A percentile compares a stretch with the other conserved stretches of the same genome.
These are phyloP conservation scores for Trichoderma sp. DNA, from an alignment of 2,329 filamentous ascomycete species.

Conservation along the genomic window DNA sequence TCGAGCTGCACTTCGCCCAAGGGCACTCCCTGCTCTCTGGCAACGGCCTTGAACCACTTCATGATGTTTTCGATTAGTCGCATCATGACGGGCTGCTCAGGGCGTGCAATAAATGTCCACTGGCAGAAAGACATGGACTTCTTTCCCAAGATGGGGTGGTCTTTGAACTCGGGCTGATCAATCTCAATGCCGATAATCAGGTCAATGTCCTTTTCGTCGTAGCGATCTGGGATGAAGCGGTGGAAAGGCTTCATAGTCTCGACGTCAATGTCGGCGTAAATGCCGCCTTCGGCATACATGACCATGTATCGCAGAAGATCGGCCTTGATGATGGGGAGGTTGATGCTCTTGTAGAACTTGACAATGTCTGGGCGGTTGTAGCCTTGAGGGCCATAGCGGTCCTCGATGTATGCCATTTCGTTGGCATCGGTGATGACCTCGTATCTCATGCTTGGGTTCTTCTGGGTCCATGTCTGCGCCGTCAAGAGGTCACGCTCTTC, in stretches of 20 bases:
- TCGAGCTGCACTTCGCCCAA: slow-evolving; percentile 66
- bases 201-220: slow-evolving; percentile 66
- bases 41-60: slow-evolving; percentile 64
- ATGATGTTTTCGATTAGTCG: slow-evolving; percentile 70
- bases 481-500: slow-evolving; percentile 64
- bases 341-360: slow-evolving; percentile 61
- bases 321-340: slow-evolving; percentile 66
- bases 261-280: slow-evolving; percentile 62
- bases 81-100: slow-evolving; percentile 69
- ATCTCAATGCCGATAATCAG: slow-evolving; percentile 74
- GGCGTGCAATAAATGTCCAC: slow-evolving; percentile 75
- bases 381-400: slow-evolving; percentile 66
- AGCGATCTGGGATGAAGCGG: slow-evolving; percentile 54
- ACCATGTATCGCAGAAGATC: slow-evolving; percentile 72
- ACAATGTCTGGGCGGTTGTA: slow-evolving; percentile 70
- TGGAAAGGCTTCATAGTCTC: slow-evolving; percentile 43
- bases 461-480: slow-evolving; percentile 66
- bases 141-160: slow-evolving; percentile 67
- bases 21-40: slow-evolving; percentile 60
- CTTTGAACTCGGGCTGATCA: slow-evolving; percentile 66
- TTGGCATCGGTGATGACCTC: slow-evolving; percentile 73
- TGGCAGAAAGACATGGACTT: slow-evolving; percentile 75
- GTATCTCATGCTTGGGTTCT: slow-evolving; percentile 69
- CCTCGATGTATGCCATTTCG: slow-evolving; percentile 68
- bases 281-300: slow-evolving; percentile 74